Evolutionary conservation across 768 basidiomycete species (phyloP).

Genomic region (Suillus lakei): DNA sequence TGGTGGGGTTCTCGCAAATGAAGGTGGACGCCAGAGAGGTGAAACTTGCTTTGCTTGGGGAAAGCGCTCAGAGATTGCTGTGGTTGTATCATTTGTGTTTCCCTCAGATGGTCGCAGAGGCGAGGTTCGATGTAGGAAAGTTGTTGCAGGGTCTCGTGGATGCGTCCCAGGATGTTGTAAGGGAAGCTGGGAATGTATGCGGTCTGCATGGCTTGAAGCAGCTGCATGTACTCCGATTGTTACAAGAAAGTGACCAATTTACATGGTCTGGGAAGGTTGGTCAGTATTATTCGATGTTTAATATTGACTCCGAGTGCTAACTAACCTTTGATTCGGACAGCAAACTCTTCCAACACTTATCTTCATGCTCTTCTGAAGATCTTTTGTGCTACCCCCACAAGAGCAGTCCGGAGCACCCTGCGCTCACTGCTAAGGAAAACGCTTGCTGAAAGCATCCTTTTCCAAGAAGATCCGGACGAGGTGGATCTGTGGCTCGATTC

Average conservation of each 20-base stretch:
- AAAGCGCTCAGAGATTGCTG: slow-evolving; percentile 79
- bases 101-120: slow-evolving; percentile 75
- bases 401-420: slow-evolving; percentile 58
- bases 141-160: slow-evolving; percentile 57
- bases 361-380: slow-evolving; percentile 74
- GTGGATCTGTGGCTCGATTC: slow-evolving; percentile 74
- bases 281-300: slow-evolving; percentile 36
- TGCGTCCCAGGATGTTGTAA: slow-evolving; percentile 59
- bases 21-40: slow-evolving; percentile 37
- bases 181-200: slow-evolving; percentile 42
- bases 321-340: slow-evolving; percentile 26
- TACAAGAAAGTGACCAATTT: slow-evolving; percentile 83
- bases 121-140: slow-evolving; percentile 86
- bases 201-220: slow-evolving; percentile 63
- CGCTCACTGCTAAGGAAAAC: slow-evolving; percentile 60
- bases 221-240: slow-evolving; percentile 75
- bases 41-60: slow-evolving; percentile 68
- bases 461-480: slow-evolving; percentile 78
- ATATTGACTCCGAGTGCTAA: not conserved
- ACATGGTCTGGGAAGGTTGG: slow-evolving; percentile 77
- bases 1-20: slow-evolving; percentile 81
- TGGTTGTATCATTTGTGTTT: slow-evolving; percentile 85
- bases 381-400: slow-evolving; percentile 53
- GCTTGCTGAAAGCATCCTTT: slow-evolving; percentile 76
- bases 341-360: slow-evolving; percentile 61